These are phyloP conservation scores for Delitschia confertaspora DNA, from an alignment of 495 filamentous ascomycete genomes.

Conservation along the genomic window DNA sequence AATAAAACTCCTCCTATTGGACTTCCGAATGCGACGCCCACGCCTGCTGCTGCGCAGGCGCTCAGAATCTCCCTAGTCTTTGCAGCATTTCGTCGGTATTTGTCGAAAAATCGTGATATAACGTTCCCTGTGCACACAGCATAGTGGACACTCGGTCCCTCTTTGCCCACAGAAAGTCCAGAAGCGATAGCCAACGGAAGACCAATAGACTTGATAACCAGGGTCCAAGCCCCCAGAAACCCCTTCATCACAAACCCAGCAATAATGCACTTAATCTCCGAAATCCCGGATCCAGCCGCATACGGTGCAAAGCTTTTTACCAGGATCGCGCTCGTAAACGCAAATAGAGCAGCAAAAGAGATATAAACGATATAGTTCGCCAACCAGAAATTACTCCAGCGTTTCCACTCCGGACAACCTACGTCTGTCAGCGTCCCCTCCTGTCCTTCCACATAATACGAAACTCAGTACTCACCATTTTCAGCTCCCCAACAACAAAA, in stretches of 20 bases:
- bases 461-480: slow-evolving; percentile 48
- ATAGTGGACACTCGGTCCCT: slow-evolving; percentile 96
- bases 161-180: slow-evolving; percentile 91
- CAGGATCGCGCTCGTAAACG: slow-evolving; percentile 69
- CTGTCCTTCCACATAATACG: slow-evolving; percentile 2
- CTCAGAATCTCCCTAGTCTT: slow-evolving; percentile 94
- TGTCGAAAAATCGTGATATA: slow-evolving; percentile 84
- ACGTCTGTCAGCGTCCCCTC: slow-evolving; percentile 25
- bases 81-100: slow-evolving; percentile 85
- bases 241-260: slow-evolving; percentile 99
- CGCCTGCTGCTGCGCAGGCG: slow-evolving; percentile 88
- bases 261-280: slow-evolving; percentile 99
- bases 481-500: slow-evolving; percentile 99
- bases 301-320: slow-evolving; percentile 95
- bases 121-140: slow-evolving; percentile 97
- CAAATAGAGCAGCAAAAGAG: slow-evolving; percentile 75
- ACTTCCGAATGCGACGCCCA: slow-evolving; percentile 93
- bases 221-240: slow-evolving; percentile 85
- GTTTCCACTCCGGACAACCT: slow-evolving; percentile 85
- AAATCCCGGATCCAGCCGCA: slow-evolving; percentile 93
- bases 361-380: slow-evolving; percentile 87
- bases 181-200: slow-evolving; percentile 90
- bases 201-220: slow-evolving; percentile 88
- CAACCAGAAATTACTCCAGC: slow-evolving; percentile 69
- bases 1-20: slow-evolving; percentile 96